A percentile compares a stretch with the other conserved stretches of the same genome.
These are phyloP conservation scores for Durusdinium trenchii DNA, from an alignment of 73 alveolate species.

Conservation along the genomic window DNA sequence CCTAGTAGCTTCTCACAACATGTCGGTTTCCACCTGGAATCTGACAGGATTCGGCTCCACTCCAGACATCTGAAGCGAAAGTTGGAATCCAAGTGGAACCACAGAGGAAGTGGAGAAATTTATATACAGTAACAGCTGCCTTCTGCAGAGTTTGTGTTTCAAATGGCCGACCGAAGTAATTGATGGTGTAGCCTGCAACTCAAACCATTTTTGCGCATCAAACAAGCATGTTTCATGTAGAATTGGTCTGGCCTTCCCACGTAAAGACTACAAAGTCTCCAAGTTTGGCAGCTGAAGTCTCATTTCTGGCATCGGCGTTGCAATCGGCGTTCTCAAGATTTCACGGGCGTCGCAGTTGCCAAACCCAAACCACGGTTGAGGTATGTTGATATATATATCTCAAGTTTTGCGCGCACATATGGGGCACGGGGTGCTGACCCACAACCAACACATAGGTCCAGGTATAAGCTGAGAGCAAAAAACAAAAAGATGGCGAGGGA, in stretches of 20 bases:
- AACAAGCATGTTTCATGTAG: neutral
- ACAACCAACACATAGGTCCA: no score
- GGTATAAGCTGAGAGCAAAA: no score
- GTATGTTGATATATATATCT: no score
- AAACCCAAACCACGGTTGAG: no score
- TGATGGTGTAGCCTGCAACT: constrained; percentile 72
- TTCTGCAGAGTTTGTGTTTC: constrained; percentile 73
- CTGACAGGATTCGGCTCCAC: constrained; percentile 75
- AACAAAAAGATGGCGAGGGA: no score
- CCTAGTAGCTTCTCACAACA: no score
- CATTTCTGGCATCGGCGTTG: constrained; percentile 36
- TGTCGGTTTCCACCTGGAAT: constrained; percentile 21
- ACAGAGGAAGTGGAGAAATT: neutral
- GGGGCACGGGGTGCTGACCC: no score
- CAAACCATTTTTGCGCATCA: neutral
- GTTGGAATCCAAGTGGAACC: neutral
- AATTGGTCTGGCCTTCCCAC: constrained; percentile 47
- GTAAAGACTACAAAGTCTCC: constrained; percentile 75
- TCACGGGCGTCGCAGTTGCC: no score
- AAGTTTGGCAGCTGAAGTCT: constrained; percentile 8
- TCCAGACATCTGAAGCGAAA: constrained; percentile 48
- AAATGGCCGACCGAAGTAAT: constrained; percentile 88
- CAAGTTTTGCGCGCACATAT: no score
- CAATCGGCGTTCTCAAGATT: no score
- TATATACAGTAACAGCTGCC: neutral